Conservation (phyloP, 2,329 filamentous ascomycete genomes). For the Cladosporium halotolerans region DNA sequence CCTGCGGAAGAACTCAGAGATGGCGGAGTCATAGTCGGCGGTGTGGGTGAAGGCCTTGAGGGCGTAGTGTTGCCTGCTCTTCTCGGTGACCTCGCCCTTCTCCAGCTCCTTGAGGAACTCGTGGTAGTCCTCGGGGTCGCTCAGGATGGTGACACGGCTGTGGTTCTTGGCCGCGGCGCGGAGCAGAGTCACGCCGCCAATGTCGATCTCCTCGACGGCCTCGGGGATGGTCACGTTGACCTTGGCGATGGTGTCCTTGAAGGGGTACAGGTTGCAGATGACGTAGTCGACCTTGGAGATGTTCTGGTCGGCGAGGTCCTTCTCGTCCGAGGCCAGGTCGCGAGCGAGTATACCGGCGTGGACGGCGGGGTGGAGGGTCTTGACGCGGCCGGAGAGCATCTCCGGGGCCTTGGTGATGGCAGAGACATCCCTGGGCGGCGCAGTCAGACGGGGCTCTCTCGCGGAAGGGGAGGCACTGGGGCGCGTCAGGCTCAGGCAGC, state of each 20-base stretch:
- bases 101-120: slow-evolving; percentile 89
- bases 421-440: slow-evolving; percentile 70
- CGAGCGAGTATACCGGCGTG: slow-evolving; percentile 81
- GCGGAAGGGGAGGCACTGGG: not conserved
- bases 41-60: slow-evolving; percentile 99
- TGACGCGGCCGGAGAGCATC: slow-evolving; percentile 87
- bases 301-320: slow-evolving; percentile 90
- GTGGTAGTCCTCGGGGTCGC: slow-evolving; percentile 87
- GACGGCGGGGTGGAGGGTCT: slow-evolving; percentile 86
- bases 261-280: slow-evolving; percentile 96
- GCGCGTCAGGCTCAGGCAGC: not conserved
- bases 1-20: slow-evolving; percentile 95
- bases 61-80: slow-evolving; percentile 80
- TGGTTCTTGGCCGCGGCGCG: slow-evolving; percentile 98
- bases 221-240: slow-evolving; percentile 94
- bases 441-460: not conserved
- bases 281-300: slow-evolving; percentile 94
- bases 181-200: slow-evolving; percentile 93
- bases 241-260: slow-evolving; percentile 97
- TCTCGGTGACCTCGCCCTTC: slow-evolving; percentile 75
- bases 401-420: slow-evolving; percentile 92
- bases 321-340: slow-evolving; percentile 90
- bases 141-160: slow-evolving; percentile 88
- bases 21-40: slow-evolving; percentile 90
- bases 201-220: slow-evolving; percentile 98